A percentile compares a stretch with the other conserved stretches of the same genome.
Conservation (phyloP, 2,329 filamentous ascomycete genomes). For the Alternaria brassicae region DNA sequence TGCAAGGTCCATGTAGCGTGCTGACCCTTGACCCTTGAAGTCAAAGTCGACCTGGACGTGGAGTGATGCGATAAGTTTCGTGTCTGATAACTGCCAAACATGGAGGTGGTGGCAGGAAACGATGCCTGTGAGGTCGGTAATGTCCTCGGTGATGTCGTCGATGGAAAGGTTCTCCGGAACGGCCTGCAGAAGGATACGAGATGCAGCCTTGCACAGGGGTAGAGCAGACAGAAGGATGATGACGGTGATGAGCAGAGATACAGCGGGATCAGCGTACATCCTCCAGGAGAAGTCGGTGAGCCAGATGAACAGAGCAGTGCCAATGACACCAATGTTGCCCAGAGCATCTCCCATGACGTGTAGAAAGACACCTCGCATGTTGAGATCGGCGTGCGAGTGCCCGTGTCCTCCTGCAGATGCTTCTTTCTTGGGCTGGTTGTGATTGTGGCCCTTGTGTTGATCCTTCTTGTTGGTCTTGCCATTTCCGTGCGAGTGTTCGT, state of each 20-base stretch:
- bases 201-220: slow-evolving; percentile 78
- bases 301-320: slow-evolving; percentile 88
- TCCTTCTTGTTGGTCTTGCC: slow-evolving; percentile 35
- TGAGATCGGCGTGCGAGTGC: slow-evolving; percentile 86
- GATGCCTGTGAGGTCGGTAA: slow-evolving; percentile 82
- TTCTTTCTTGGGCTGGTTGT: slow-evolving; percentile 74
- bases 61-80: slow-evolving; percentile 89
- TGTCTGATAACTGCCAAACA: slow-evolving; percentile 96
- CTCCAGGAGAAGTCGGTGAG: slow-evolving; percentile 81
- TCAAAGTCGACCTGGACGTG: slow-evolving; percentile 93
- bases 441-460: slow-evolving; percentile 76
- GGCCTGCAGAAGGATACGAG: slow-evolving; percentile 90
- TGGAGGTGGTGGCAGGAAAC: slow-evolving; percentile 94
- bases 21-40: slow-evolving; percentile 78
- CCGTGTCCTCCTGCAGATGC: slow-evolving; percentile 67
- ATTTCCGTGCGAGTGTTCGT: slow-evolving; percentile 18
- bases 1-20: slow-evolving; percentile 89
- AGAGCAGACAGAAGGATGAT: slow-evolving; percentile 76
- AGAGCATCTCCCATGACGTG: slow-evolving; percentile 81
- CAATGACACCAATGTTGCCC: slow-evolving; percentile 85
- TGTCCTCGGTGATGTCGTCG: slow-evolving; percentile 91
- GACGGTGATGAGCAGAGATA: slow-evolving; percentile 91
- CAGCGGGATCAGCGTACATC: slow-evolving; percentile 87
- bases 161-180: slow-evolving; percentile 88
- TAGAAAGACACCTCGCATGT: slow-evolving; percentile 81